These are phyloP conservation scores for Cutaneotrichosporon sp. DNA, from an alignment of 1,284 basidiomycete species.

Conservation along the genomic window DNA sequence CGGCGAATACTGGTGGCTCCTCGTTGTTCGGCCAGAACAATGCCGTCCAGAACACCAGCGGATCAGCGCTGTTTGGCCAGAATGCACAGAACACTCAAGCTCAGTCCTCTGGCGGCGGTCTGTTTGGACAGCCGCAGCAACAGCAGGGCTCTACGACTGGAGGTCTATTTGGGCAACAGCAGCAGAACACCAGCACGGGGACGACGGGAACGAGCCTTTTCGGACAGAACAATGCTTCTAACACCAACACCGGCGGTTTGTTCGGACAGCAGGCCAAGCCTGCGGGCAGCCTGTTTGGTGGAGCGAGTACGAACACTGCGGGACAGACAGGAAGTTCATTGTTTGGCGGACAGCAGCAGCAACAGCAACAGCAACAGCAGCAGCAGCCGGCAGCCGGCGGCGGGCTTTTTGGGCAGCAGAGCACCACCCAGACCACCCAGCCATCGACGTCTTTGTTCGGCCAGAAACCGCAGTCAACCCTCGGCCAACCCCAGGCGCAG, in stretches of 20 bases:
- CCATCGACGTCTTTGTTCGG: conserved; percentile 5
- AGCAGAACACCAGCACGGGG: conserved; percentile 5
- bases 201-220: conserved; percentile 1
- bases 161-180: background rate
- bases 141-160: background rate
- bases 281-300: conserved; percentile 3
- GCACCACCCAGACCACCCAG: background rate
- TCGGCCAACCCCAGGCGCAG: conserved; percentile 5
- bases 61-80: conserved; percentile 22
- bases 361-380: conserved; percentile 7
- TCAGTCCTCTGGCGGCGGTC: conserved; percentile 3
- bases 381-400: background rate
- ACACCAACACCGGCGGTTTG: conserved; percentile 7
- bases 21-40: conserved; percentile 1
- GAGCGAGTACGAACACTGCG: background rate
- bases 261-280: conserved; percentile 9
- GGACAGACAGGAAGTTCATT: background rate
- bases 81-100: conserved; percentile 1
- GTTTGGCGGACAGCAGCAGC: conserved; percentile 10
- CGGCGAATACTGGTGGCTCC: background rate
- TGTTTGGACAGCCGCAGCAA: conserved; percentile 17
- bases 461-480: background rate
- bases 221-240: conserved; percentile 8
- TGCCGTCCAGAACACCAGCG: background rate
- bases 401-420: conserved; percentile 9